Conservation (phyloP, 2,329 filamentous ascomycete species). For the Cladosporium oxysporum region DNA sequence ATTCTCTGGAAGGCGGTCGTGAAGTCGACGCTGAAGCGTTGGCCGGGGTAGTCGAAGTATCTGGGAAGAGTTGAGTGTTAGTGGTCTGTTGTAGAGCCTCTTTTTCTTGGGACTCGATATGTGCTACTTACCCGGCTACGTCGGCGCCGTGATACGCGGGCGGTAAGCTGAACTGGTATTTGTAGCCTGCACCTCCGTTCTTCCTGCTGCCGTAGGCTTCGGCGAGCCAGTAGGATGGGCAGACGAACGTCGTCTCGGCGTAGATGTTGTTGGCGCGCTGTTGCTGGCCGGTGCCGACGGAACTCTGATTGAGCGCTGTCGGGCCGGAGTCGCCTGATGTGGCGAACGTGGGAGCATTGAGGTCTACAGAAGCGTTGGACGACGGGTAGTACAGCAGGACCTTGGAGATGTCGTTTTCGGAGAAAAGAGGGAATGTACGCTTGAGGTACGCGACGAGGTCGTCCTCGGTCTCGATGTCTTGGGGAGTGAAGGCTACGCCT, state of each 20-base stretch:
- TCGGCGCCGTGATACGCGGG: neutral
- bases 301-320: constrained; percentile 54
- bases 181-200: constrained; percentile 24
- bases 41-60: neutral
- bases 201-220: constrained; percentile 45
- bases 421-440: constrained; percentile 45
- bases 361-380: constrained; percentile 3
- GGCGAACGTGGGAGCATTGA: constrained; percentile 31
- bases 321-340: constrained; percentile 37
- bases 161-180: neutral
- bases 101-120: neutral
- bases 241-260: constrained; percentile 57
- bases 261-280: constrained; percentile 56
- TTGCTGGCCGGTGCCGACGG: constrained; percentile 55
- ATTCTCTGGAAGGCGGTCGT: neutral
- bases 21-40: neutral
- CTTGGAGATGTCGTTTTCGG: constrained; percentile 42
- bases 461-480: constrained; percentile 45
- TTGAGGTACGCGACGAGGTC: constrained; percentile 46
- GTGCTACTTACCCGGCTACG: neutral
- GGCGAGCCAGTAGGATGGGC: constrained; percentile 59
- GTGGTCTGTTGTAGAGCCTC: neutral
- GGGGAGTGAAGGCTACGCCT: constrained; percentile 48
- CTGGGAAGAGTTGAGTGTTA: neutral
- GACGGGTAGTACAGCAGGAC: constrained; percentile 42